A percentile compares a stretch with the other conserved stretches of the same genome.
phyloP scores from a whole-genome alignment of 495 filamentous ascomycete species.

The Choiromyces venosus region DNA sequence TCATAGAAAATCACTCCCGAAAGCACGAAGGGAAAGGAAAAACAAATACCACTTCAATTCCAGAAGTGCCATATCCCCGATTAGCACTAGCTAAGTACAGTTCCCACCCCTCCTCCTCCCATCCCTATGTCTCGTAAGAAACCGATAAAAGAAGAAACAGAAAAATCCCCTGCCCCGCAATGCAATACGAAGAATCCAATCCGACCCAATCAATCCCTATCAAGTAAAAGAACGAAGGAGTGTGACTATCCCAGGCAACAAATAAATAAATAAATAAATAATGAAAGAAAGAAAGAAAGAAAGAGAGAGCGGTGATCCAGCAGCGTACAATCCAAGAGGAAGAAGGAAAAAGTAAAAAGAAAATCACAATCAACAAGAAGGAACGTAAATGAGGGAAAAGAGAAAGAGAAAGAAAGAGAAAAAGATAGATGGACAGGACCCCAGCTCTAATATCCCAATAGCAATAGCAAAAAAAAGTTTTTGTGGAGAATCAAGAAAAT shows the following conservation, averaged over 20 bases:
- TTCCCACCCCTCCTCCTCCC: background rate
- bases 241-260: background rate
- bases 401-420: background rate
- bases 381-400: background rate
- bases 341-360: background rate
- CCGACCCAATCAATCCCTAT: background rate
- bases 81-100: background rate
- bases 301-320: background rate
- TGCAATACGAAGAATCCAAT: background rate
- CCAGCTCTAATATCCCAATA: slow-evolving; percentile 4
- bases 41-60: no score
- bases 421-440: background rate
- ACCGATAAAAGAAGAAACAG: background rate
- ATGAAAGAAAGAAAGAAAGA: background rate
- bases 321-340: background rate
- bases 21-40: no score
- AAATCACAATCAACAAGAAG: background rate
- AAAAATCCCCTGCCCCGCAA: background rate
- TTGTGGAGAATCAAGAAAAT: background rate
- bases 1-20: no score
- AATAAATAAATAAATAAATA: no score
- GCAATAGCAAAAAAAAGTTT: background rate
- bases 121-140: background rate
- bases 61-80: background rate
- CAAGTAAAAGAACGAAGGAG: background rate